A percentile compares a stretch with the other conserved stretches of the same genome.
phyloP scores from a whole-genome alignment of 257 asterid species.

The Nicotiana sylvestris region DNA sequence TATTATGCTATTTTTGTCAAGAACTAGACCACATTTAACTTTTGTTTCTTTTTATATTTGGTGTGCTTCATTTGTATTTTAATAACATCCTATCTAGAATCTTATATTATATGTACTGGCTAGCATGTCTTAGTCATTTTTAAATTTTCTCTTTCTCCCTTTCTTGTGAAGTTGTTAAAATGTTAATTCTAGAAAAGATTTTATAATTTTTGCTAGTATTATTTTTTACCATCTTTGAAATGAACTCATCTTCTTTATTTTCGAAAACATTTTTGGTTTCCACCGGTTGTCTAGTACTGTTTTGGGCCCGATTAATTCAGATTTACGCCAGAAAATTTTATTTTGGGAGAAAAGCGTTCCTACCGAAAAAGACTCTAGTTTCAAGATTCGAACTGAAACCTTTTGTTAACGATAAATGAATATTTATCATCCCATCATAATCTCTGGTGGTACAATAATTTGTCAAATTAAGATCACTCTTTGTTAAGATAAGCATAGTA shows the following conservation, averaged over 20 bases:
- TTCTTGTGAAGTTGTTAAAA: background rate
- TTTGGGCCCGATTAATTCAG: background rate
- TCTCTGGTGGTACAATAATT: background rate
- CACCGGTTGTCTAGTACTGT: rapidly evolving
- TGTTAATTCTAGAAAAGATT: background rate
- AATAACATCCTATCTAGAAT: background rate
- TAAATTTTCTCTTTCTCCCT: background rate
- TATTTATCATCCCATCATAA: background rate
- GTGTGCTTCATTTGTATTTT: background rate
- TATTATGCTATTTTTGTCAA: conserved; percentile 16
- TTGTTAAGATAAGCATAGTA: background rate
- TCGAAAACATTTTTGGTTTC: background rate
- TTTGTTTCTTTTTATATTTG: conserved; percentile 9
- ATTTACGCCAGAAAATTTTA: background rate
- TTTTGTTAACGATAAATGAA: background rate
- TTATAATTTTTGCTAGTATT: background rate
- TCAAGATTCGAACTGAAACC: rapidly evolving
- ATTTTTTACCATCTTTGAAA: background rate
- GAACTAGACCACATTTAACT: conserved; percentile 31
- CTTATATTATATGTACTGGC: conserved; percentile 21
- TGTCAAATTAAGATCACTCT: background rate
- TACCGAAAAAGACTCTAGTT: rapidly evolving
- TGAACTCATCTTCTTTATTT: background rate
- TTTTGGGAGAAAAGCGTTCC: rapidly evolving
- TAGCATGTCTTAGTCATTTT: conserved; percentile 27